Conservation (phyloP, 306 rosid genomes). For the Cicer arietinum region DNA sequence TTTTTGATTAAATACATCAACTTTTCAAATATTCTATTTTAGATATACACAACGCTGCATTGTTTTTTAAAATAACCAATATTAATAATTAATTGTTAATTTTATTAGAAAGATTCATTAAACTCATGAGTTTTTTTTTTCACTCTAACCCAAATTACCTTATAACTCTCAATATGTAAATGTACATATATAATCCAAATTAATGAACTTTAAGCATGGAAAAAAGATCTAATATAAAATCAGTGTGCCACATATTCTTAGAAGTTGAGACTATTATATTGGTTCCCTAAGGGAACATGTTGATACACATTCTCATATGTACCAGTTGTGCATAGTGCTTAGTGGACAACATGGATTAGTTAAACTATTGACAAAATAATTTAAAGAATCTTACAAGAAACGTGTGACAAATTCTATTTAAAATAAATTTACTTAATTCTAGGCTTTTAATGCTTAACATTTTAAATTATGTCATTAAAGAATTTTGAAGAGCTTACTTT, state of each 20-base stretch:
- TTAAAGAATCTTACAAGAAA: slow-evolving; percentile 7
- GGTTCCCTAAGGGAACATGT: slow-evolving; percentile 13
- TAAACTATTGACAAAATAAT: slow-evolving; percentile 12
- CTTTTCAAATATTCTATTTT: no score
- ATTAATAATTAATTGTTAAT: no score
- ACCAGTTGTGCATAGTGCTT: slow-evolving; percentile 28
- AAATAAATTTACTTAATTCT: slow-evolving; percentile 38
- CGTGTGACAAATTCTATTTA: slow-evolving; percentile 34
- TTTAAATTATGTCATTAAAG: slow-evolving; percentile 6
- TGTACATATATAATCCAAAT: slow-evolving; percentile 30
- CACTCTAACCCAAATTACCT: no score
- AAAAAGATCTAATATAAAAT: slow-evolving; percentile 42
- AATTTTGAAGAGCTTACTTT: not conserved
- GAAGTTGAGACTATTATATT: not conserved
- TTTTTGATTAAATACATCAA: no score
- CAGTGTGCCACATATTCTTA: slow-evolving; percentile 6
- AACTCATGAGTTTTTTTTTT: no score
- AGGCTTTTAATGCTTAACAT: slow-evolving; percentile 40
- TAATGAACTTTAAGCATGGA: slow-evolving; percentile 20
- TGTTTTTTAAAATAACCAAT: no score
- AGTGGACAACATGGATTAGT: slow-evolving; percentile 5
- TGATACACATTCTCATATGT: not conserved
- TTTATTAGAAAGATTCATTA: no score
- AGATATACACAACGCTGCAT: no score
- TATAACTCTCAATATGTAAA: not conserved